These are phyloP conservation scores for Pythium volutum DNA, from an alignment of 352 stramenopile genomes.

Conservation along the genomic window DNA sequence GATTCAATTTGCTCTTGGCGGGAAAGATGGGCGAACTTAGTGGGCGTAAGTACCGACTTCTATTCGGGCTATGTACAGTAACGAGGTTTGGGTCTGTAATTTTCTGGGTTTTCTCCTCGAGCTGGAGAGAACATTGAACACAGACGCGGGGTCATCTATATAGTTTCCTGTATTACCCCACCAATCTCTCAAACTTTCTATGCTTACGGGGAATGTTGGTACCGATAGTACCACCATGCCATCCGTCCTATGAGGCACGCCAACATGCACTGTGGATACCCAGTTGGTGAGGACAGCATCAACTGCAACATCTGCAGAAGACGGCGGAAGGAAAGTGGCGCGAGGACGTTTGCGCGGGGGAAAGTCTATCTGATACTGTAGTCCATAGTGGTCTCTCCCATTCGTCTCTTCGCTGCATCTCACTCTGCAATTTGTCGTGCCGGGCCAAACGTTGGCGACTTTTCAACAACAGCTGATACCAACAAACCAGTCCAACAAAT, in stretches of 20 bases:
- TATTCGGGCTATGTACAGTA: slow-evolving; percentile 1
- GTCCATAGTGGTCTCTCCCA: background rate
- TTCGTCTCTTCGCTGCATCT: background rate
- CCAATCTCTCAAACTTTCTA: background rate
- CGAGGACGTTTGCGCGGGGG: slow-evolving; percentile 4
- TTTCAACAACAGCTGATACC: background rate
- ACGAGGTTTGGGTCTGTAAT: background rate
- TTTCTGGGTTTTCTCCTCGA: slow-evolving; percentile 16
- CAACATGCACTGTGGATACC: slow-evolving; percentile 18
- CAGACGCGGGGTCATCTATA: slow-evolving; percentile 18
- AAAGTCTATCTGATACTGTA: too few relatives aligned
- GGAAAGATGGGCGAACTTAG: slow-evolving; percentile 19
- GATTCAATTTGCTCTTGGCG: slow-evolving; percentile 44
- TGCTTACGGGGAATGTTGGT: slow-evolving; percentile 10
- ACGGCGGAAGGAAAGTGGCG: slow-evolving; percentile 3
- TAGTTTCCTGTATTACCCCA: background rate
- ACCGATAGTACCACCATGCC: background rate
- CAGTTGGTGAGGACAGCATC: slow-evolving; percentile 1
- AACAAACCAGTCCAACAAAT: background rate
- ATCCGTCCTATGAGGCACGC: background rate
- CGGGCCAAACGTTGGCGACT: background rate
- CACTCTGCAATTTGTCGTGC: slow-evolving; percentile 9
- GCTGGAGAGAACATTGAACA: slow-evolving; percentile 1
- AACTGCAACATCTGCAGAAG: slow-evolving; percentile 28
- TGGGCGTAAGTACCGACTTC: background rate